Evolutionary conservation across 2,329 filamentous ascomycete genomes (phyloP), one percentile per base, ranked within the genome.

Genomic region (Gremmenia infestans): DNA sequence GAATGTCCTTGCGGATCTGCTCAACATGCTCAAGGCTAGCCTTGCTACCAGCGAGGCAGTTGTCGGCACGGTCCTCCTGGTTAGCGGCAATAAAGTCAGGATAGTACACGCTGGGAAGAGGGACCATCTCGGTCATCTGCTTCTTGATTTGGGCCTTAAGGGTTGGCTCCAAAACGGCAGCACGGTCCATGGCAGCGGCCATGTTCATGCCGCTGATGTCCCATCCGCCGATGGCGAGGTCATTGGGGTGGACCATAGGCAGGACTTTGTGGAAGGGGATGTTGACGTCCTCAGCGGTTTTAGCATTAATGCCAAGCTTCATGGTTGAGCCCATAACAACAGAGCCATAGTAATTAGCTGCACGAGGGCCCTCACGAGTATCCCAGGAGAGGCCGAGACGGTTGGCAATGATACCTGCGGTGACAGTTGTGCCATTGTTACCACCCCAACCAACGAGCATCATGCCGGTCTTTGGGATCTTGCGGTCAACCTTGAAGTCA

Each of bases 1-100:
- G 89, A 68, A 99, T 97, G 70, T 99, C 92, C 73, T 89, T 82
- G 70, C 92, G 91, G 69, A 99, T 87, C 72, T 93, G 83, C 78
- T 97, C 91, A 48, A 99, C 90, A 71, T 99, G 94, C 55, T 85
- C 91, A 75, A 78, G 86, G 72, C 79, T 91, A 62, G 92, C 92
- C 78, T 94, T 95, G 74, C 79, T 82, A 52, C 94, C 94, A 60
- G 88, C 77, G 49, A 97, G 74, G 61, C 96, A 70, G 69, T 99
- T 97, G 77, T 99, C 91, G 63, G 93, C 94, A 69, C 94, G 89
- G 70, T 92, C 91, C 74, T 94, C 92, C 78, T 99, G 94, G 79
- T 99, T 99, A 72, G 94, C 89, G 64, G 94, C 94, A 70, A 99
- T 99, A 80, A 99, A 99, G 76, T 97, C 94, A 1, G 94, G 94